Conservation (phyloP, 2,329 filamentous ascomycete genomes). For the Cladosporium sp. region DNA sequence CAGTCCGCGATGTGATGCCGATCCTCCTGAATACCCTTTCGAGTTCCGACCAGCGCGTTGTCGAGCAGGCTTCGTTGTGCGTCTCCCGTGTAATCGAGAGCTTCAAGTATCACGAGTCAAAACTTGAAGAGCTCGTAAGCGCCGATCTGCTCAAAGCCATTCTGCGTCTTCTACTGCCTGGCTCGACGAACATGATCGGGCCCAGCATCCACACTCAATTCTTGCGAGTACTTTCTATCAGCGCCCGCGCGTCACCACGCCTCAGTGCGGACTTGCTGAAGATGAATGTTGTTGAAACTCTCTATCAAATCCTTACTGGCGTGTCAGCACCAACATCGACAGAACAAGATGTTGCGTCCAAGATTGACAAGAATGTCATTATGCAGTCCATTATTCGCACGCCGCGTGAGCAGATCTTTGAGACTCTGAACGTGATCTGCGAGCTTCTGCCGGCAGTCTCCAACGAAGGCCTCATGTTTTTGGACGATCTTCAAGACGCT, state of each 20-base stretch:
- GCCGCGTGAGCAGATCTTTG: constrained; percentile 91
- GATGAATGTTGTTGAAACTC: constrained; percentile 93
- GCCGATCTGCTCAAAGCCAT: constrained; percentile 81
- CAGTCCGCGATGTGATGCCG: constrained; percentile 93
- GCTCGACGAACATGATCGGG: constrained; percentile 91
- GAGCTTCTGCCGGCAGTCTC: constrained; percentile 80
- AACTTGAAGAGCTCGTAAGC: constrained; percentile 88
- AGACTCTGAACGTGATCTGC: constrained; percentile 96
- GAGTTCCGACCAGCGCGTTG: constrained; percentile 92
- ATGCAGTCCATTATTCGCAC: constrained; percentile 98
- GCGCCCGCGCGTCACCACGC: constrained; percentile 79
- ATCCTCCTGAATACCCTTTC: constrained; percentile 84
- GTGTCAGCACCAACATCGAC: constrained; percentile 81
- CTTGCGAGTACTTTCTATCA: constrained; percentile 83
- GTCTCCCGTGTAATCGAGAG: constrained; percentile 95
- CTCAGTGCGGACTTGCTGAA: constrained; percentile 88
- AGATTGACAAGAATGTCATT: constrained; percentile 92
- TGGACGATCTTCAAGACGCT: constrained; percentile 48
- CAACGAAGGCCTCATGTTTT: constrained; percentile 48
- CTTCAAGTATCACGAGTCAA: constrained; percentile 82
- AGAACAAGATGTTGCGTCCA: constrained; percentile 68
- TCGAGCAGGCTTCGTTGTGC: constrained; percentile 93
- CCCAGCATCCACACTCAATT: constrained; percentile 96
- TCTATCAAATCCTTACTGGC: constrained; percentile 95
- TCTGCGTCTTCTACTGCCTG: constrained; percentile 80